Conservation (phyloP, 345 rosid species). For the Ailanthus altissimus region DNA sequence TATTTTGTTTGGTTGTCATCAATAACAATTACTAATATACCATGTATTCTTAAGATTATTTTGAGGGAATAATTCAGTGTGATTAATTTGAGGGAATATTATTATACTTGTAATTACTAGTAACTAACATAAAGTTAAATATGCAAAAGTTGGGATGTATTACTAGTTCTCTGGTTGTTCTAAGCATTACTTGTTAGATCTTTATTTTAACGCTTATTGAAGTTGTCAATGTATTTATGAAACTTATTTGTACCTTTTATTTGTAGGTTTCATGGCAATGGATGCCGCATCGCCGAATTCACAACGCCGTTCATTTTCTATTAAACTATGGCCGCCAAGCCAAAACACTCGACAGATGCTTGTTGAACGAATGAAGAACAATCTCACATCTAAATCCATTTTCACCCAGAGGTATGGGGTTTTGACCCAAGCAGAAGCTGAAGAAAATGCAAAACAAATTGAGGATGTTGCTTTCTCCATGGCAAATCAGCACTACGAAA, state of each 20-base stretch:
- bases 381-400: slow-evolving; percentile 74
- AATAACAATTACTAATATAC: neutral
- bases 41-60: neutral
- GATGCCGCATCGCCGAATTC: slow-evolving; percentile 51
- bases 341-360: slow-evolving; percentile 69
- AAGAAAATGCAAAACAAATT: slow-evolving; percentile 69
- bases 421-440: slow-evolving; percentile 71
- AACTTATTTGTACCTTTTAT: neutral
- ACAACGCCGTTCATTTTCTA: slow-evolving; percentile 62
- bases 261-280: slow-evolving; percentile 43
- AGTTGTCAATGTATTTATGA: neutral
- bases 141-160: neutral
- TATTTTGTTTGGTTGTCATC: neutral
- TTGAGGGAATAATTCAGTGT: too few relatives aligned
- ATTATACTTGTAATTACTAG: too few relatives aligned
- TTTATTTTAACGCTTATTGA: neutral
- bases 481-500: slow-evolving; percentile 74
- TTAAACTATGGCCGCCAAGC: slow-evolving; percentile 93
- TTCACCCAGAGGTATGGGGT: slow-evolving; percentile 82
- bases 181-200: neutral
- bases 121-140: neutral
- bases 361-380: slow-evolving; percentile 60
- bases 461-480: slow-evolving; percentile 65
- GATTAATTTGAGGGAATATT: too few relatives aligned
- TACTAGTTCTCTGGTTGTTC: neutral